Conservation (phyloP, 805 yeast genomes). For the Blastobotrys peoriensis region DNA sequence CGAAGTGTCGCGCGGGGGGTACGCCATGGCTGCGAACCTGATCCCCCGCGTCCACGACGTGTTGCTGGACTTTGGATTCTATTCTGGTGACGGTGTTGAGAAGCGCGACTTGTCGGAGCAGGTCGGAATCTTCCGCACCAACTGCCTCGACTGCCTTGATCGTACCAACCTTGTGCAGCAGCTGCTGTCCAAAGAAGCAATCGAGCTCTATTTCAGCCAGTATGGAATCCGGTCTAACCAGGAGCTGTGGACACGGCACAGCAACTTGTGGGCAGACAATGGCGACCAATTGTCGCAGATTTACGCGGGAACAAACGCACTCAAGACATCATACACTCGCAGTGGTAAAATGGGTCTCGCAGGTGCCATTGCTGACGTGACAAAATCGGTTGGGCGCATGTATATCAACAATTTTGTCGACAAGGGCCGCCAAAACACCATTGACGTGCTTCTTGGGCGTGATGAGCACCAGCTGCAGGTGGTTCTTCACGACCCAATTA, state of each 20-base stretch:
- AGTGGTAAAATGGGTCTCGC: conserved; percentile 95
- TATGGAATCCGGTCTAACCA: conserved; percentile 39
- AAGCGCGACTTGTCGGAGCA: conserved; percentile 64
- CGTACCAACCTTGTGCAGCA: conserved; percentile 81
- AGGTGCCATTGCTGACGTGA: conserved; percentile 94
- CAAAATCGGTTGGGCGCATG: conserved; percentile 90
- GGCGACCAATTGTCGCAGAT: conserved; percentile 96
- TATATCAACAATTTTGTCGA: conserved; percentile 95
- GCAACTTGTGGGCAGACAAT: conserved; percentile 94
- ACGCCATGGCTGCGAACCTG: conserved; percentile 71
- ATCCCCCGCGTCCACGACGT: conserved; percentile 59
- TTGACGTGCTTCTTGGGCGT: conserved; percentile 80
- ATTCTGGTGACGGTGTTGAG: conserved; percentile 55
- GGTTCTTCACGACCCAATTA: conserved; percentile 76
- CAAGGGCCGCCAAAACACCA: conserved; percentile 81
- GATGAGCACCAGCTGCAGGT: conserved; percentile 67
- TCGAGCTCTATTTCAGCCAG: conserved; percentile 38
- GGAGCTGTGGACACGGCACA: conserved; percentile 67
- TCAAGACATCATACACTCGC: conserved; percentile 89
- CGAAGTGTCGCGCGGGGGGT: conserved; percentile 87
- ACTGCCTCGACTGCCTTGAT: conserved; percentile 92
- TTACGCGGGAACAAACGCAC: conserved; percentile 96
- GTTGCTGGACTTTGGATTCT: conserved; percentile 76
- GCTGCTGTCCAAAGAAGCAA: conserved; percentile 66
- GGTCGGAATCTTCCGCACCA: conserved; percentile 85